These are phyloP conservation scores for Avicennia marina DNA, from an alignment of 257 asterid genomes.

Conservation along the genomic window DNA sequence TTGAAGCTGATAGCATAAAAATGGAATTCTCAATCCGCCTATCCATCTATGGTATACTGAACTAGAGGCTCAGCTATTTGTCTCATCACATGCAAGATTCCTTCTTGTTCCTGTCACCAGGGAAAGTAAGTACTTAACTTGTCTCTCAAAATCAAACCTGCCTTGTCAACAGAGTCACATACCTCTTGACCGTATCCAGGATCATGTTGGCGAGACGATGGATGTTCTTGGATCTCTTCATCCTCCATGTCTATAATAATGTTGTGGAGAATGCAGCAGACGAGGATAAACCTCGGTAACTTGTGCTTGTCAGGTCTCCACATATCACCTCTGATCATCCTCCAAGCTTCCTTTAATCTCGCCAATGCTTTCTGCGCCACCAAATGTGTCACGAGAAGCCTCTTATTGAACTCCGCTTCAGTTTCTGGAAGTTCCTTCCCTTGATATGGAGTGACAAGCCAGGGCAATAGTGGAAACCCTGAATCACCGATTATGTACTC, in stretches of 20 bases:
- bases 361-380: conserved; percentile 59
- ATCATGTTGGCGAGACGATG: conserved; percentile 40
- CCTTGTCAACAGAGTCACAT: conserved; percentile 45
- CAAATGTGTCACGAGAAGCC: conserved; percentile 36
- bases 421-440: conserved; percentile 38
- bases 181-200: conserved; percentile 51
- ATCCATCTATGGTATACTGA: too few species aligned
- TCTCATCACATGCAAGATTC: conserved; percentile 13
- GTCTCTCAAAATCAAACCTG: conserved; percentile 48
- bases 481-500: conserved; percentile 71
- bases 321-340: conserved; percentile 69
- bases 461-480: conserved; percentile 63
- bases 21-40: neutral
- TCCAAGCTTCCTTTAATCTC: conserved; percentile 74
- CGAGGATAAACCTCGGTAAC: conserved; percentile 79
- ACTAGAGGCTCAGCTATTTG: neutral
- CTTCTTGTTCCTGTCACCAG: conserved; percentile 25
- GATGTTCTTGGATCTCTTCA: conserved; percentile 29
- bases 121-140: conserved; percentile 38
- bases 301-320: conserved; percentile 93
- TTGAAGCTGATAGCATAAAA: too few species aligned
- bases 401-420: conserved; percentile 48
- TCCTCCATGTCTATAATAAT: conserved; percentile 78
- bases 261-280: conserved; percentile 89
- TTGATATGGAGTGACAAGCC: conserved; percentile 79